phyloP scores from a whole-genome alignment of 2,329 filamentous ascomycete species.

The Alternaria metachromatica region DNA sequence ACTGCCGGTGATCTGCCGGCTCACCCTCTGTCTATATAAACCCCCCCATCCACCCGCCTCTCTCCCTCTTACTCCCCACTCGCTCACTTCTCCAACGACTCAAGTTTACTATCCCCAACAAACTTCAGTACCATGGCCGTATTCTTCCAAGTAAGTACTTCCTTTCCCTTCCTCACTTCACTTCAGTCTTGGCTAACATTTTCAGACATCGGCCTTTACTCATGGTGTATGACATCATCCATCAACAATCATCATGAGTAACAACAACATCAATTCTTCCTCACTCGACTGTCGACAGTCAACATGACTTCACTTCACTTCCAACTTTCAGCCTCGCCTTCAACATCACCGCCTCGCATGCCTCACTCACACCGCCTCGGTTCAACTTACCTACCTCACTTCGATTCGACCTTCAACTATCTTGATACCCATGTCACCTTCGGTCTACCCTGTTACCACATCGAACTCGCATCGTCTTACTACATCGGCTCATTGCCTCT shows the following conservation, averaged over 20 bases:
- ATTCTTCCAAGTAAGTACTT: neutral
- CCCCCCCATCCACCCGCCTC: neutral
- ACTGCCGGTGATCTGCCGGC: neutral
- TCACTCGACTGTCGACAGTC: neutral
- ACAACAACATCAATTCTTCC: neutral
- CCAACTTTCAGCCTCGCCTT: neutral
- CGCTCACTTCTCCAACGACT: neutral
- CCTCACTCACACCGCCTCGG: neutral
- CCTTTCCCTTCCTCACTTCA: neutral
- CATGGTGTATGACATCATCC: conserved; percentile 6
- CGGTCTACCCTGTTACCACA: neutral
- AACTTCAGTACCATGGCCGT: neutral
- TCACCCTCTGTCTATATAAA: conserved; percentile 1
- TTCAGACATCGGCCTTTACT: neutral
- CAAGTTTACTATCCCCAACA: neutral
- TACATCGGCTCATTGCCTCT: neutral
- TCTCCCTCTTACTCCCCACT: neutral
- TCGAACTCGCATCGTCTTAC: neutral
- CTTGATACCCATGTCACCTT: neutral
- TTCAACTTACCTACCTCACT: neutral
- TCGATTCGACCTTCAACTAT: neutral
- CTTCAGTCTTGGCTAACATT: neutral
- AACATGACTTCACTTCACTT: neutral
- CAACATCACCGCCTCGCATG: neutral
- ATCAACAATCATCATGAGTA: neutral